Conservation (phyloP, 768 basidiomycete species). For the Leccinum olivaceopallidum region DNA sequence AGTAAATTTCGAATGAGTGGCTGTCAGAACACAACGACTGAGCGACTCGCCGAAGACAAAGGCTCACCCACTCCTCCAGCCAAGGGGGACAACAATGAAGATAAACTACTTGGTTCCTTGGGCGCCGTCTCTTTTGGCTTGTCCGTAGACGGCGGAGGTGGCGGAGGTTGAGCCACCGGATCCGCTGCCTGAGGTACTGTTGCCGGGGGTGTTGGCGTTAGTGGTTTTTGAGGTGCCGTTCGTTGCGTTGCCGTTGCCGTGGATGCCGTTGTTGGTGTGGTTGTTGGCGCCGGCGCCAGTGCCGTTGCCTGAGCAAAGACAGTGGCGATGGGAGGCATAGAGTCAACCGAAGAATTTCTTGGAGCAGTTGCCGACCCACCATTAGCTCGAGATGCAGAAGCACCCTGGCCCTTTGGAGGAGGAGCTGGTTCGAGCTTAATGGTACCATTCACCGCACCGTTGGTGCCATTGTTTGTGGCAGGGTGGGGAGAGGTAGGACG, state of each 20-base stretch:
- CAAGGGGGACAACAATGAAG: neutral
- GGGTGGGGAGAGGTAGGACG: constrained; percentile 28
- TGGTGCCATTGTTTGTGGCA: constrained; percentile 12
- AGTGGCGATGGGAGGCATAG: constrained; percentile 20
- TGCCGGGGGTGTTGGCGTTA: neutral
- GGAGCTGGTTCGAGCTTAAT: constrained; percentile 27
- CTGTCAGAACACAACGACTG: constrained; percentile 26
- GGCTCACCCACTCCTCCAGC: constrained; percentile 32
- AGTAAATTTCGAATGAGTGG: constrained; percentile 26
- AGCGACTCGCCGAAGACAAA: constrained; percentile 32
- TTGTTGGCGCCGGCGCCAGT: neutral
- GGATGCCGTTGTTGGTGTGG: constrained; percentile 1
- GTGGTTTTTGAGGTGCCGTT: neutral
- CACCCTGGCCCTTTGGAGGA: constrained; percentile 24
- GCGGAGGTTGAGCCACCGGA: neutral
- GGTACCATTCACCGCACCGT: constrained; percentile 6
- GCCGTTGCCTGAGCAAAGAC: constrained; percentile 12
- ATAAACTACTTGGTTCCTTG: neutral
- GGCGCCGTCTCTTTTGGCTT: constrained; percentile 6
- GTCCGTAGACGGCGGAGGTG: constrained; percentile 2
- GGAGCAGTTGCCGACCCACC: constrained; percentile 34
- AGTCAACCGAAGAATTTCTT: constrained; percentile 25
- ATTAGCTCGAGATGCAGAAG: constrained; percentile 24
- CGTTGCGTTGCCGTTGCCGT: neutral
- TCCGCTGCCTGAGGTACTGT: neutral